Evolutionary conservation across 306 rosid species (phyloP).

Genomic region (Herpetospermum pedunculosum): DNA sequence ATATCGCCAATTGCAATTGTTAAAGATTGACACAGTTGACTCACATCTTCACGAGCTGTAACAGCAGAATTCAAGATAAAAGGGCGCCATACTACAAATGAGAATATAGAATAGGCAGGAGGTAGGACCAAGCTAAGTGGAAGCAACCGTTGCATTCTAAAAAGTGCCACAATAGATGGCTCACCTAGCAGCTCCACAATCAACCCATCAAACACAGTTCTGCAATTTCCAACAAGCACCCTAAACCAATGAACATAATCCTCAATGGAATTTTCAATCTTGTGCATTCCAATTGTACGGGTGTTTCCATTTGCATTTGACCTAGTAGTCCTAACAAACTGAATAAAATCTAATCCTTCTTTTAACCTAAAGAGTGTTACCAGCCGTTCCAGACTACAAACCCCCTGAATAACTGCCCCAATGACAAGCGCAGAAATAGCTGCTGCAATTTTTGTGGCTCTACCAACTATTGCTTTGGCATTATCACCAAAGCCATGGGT

Average conservation of each 20-base stretch:
- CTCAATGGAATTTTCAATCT: conserved; percentile 58
- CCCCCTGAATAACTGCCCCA: conserved; percentile 74
- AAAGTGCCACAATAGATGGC: conserved; percentile 69
- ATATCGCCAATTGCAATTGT: conserved; percentile 59
- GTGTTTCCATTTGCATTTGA: conserved; percentile 85
- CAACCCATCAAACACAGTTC: conserved; percentile 70
- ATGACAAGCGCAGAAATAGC: conserved; percentile 81
- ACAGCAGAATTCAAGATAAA: conserved; percentile 43
- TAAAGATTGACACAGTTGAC: conserved; percentile 65
- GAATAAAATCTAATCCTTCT: conserved; percentile 83
- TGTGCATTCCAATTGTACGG: conserved; percentile 56
- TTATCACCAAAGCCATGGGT: conserved; percentile 34
- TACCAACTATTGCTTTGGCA: conserved; percentile 30
- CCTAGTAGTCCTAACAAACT: conserved; percentile 59
- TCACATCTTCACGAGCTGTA: conserved; percentile 57
- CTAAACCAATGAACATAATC: conserved; percentile 90
- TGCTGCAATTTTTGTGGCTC: conserved; percentile 67
- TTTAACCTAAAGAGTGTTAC: conserved; percentile 69
- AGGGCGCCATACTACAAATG: conserved; percentile 65
- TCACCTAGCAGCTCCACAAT: conserved; percentile 83
- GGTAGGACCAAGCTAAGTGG: conserved; percentile 73
- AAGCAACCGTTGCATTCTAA: conserved; percentile 89
- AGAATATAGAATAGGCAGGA: conserved; percentile 88
- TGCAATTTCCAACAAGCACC: conserved; percentile 84
- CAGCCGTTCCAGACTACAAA: conserved; percentile 82